Evolutionary conservation across 2,329 filamentous ascomycete species (phyloP).

Genomic region (Alternaria metachromatica): DNA sequence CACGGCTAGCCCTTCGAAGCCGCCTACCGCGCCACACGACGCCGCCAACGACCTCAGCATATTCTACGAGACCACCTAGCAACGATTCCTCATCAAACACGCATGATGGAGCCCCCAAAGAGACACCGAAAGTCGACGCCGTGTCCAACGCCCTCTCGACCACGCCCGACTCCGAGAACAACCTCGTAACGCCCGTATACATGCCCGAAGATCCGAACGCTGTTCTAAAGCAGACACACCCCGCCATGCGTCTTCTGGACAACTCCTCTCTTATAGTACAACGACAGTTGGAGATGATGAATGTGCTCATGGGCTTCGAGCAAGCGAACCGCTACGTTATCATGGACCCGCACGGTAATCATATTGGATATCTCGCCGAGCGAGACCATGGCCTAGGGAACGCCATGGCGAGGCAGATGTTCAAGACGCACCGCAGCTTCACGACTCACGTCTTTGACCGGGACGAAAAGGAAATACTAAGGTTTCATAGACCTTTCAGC

Average conservation of each 20-base stretch:
- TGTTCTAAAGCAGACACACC: conserved; percentile 65
- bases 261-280: conserved; percentile 69
- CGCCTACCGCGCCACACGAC: conserved; percentile 26
- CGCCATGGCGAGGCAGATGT: conserved; percentile 65
- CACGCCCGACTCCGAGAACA: conserved; percentile 51
- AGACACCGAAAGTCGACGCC: conserved; percentile 47
- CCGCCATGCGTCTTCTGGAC: conserved; percentile 63
- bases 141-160: conserved; percentile 55
- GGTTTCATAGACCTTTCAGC: conserved; percentile 68
- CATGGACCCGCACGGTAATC: conserved; percentile 68
- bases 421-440: conserved; percentile 68
- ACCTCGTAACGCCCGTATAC: conserved; percentile 65
- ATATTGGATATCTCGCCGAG: conserved; percentile 70
- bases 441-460: conserved; percentile 70
- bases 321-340: conserved; percentile 72
- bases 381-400: conserved; percentile 65
- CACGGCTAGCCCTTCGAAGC: conserved; percentile 31
- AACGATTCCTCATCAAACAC: conserved; percentile 9
- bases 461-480: conserved; percentile 65
- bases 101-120: conserved; percentile 21
- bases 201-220: conserved; percentile 67
- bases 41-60: conserved; percentile 13
- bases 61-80: conserved; percentile 17
- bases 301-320: conserved; percentile 69
- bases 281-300: conserved; percentile 70